A percentile compares a stretch with the other conserved stretches of the same genome.
phyloP scores from a whole-genome alignment of 2,329 filamentous ascomycete species.

The Ceratocystis destructans region DNA sequence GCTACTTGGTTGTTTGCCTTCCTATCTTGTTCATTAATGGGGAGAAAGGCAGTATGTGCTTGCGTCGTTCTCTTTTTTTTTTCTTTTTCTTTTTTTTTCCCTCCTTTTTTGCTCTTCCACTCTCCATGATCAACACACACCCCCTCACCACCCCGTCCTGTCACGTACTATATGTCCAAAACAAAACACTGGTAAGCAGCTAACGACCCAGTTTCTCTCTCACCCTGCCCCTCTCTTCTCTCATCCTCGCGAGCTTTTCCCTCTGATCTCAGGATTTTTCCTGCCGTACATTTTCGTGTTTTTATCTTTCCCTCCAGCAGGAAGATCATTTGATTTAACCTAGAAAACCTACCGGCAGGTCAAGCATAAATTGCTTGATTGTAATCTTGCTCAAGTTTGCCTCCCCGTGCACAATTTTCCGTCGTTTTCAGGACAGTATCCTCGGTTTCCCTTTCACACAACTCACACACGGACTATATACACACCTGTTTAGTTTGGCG shows the following conservation, averaged over 20 bases:
- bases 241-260: not conserved
- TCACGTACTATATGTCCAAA: not conserved
- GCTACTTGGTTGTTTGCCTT: not conserved
- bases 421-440: not conserved
- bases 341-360: not conserved
- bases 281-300: not conserved
- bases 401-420: not conserved
- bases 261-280: not conserved
- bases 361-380: not conserved
- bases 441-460: not conserved
- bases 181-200: not conserved
- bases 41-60: not conserved
- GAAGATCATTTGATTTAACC: not conserved
- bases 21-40: not conserved
- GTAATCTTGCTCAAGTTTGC: not conserved
- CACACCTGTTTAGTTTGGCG: not conserved
- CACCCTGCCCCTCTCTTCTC: not conserved
- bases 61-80: not conserved
- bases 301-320: not conserved
- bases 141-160: not conserved
- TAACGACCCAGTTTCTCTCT: constrained; percentile 1
- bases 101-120: not conserved
- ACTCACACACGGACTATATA: not conserved
- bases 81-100: not conserved
- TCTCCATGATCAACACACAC: constrained; percentile 1